A percentile compares a stretch with the other conserved stretches of the same genome.
phyloP scores from a whole-genome alignment of 228 moss, liverwort and hornwort species.

The Sphagnum magellanicum region DNA sequence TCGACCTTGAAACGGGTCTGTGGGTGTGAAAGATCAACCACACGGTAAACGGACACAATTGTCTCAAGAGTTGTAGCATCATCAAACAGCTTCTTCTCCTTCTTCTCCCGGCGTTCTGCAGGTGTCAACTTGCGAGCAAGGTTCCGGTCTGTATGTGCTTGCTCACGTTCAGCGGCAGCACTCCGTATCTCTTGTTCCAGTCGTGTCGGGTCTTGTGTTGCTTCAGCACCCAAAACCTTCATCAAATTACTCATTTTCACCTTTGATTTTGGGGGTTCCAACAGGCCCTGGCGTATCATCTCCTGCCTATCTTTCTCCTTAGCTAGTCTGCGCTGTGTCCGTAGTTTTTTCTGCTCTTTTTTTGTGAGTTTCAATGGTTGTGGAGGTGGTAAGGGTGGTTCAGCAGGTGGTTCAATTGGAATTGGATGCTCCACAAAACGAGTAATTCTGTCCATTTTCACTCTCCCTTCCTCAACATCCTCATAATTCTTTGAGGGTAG shows the following conservation, averaged over 20 bases:
- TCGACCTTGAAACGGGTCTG: constrained; percentile 96
- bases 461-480: constrained; percentile 46
- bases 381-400: constrained; percentile 82
- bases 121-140: constrained; percentile 94
- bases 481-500: constrained; percentile 63
- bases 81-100: constrained; percentile 88
- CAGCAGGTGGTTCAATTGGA: constrained; percentile 96
- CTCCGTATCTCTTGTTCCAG: constrained; percentile 86
- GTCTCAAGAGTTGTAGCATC: constrained; percentile 75
- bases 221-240: constrained; percentile 99
- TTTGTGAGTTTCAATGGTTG: constrained; percentile 87
- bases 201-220: constrained; percentile 98
- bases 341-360: constrained; percentile 94
- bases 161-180: constrained; percentile 96
- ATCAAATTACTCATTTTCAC: constrained; percentile 99
- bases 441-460: constrained; percentile 44
- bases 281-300: constrained; percentile 97
- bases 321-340: constrained; percentile 91
- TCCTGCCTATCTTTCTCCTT: constrained; percentile 98
- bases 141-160: constrained; percentile 89
- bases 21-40: constrained; percentile 75
- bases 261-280: constrained; percentile 96
- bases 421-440: constrained; percentile 89
- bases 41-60: constrained; percentile 79
- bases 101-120: constrained; percentile 85